phyloP scores from a whole-genome alignment of 495 filamentous ascomycete genomes.

The Letharia columbiana region DNA sequence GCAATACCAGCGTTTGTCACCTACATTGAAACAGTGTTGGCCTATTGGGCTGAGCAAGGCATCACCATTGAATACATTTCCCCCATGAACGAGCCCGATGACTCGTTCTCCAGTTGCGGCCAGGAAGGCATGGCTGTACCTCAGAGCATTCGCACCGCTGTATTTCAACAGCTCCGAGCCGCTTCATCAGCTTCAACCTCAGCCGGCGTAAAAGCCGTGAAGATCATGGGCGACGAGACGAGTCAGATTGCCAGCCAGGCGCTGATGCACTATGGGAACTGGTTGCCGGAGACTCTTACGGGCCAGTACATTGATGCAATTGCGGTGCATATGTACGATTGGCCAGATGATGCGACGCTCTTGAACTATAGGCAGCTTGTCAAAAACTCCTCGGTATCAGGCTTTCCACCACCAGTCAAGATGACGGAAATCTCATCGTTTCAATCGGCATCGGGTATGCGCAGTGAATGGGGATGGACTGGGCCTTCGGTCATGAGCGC shows the following conservation, averaged over 20 bases:
- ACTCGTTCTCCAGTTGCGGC: conserved; percentile 7
- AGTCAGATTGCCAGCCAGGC: conserved; percentile 20
- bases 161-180: conserved; percentile 10
- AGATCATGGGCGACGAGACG: conserved; percentile 21
- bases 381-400: not conserved
- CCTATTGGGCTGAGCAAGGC: not conserved
- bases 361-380: conserved; percentile 16
- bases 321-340: conserved; percentile 21
- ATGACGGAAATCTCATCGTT: conserved; percentile 20
- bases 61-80: conserved; percentile 17
- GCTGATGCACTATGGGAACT: conserved; percentile 7
- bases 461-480: conserved; percentile 8
- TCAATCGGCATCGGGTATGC: conserved; percentile 5
- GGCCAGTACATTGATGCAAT: conserved; percentile 16
- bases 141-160: not conserved
- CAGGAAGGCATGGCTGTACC: conserved; percentile 18
- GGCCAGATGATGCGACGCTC: conserved; percentile 19
- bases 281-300: conserved; percentile 10
- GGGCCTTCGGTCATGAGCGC: conserved; percentile 2
- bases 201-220: conserved; percentile 1
- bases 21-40: conserved; percentile 9
- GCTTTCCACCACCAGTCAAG: conserved; percentile 12
- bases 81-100: conserved; percentile 19
- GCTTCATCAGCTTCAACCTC: not conserved
- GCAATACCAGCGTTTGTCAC: conserved; percentile 6